A percentile compares a stretch with the other conserved stretches of the same genome.
These are phyloP conservation scores for Berberis vulgaris DNA, from an alignment of 164 flowering plant genomes.

Conservation along the genomic window DNA sequence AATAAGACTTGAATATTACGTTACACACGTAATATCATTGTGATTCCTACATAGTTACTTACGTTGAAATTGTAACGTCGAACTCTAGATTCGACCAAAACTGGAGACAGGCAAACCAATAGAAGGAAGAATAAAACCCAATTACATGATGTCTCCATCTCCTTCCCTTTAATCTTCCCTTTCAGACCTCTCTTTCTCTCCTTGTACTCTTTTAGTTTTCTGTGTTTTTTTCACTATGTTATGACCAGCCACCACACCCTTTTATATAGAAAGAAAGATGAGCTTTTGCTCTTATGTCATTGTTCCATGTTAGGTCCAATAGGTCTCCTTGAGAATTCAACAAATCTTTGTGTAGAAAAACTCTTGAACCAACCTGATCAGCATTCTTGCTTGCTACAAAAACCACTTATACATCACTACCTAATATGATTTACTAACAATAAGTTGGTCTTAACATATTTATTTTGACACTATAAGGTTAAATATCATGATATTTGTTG, in stretches of 20 bases:
- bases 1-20: no score
- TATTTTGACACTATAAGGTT: no score
- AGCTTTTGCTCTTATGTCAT: conserved; percentile 4
- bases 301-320: conserved; percentile 7
- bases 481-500: no score
- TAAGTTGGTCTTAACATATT: no score
- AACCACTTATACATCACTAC: background rate
- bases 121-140: conserved; percentile 3
- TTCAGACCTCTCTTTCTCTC: background rate
- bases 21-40: no score
- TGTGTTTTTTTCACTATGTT: background rate
- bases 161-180: background rate
- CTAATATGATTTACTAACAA: background rate
- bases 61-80: conserved; percentile 14
- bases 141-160: conserved; percentile 4
- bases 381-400: conserved; percentile 4
- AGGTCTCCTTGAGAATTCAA: background rate
- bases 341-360: no score
- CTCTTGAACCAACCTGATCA: no score
- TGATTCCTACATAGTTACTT: background rate
- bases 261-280: background rate
- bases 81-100: conserved; percentile 2
- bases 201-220: background rate
- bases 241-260: no score
- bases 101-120: conserved; percentile 3